Conservation (phyloP, 805 yeast species). For the Myxozyma sirexii region DNA sequence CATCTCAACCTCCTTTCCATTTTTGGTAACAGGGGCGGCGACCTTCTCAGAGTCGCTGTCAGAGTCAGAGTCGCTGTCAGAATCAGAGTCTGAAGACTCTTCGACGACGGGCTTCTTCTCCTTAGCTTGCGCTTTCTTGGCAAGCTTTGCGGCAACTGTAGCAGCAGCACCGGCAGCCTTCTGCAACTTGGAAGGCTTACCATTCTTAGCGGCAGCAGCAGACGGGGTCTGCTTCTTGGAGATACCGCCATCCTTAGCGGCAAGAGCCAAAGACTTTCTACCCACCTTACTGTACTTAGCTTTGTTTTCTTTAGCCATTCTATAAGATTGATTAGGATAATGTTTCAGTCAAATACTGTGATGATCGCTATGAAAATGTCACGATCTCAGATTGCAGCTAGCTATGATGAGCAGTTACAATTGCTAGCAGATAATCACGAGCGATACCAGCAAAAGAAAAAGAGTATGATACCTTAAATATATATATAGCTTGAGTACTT, state of each 20-base stretch:
- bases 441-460: too few species aligned
- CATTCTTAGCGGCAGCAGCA: constrained; percentile 38
- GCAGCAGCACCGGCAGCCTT: constrained; percentile 36
- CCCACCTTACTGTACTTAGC: background rate
- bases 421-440: too few species aligned
- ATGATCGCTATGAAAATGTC: background rate
- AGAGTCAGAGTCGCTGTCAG: constrained; percentile 38
- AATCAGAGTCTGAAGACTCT: constrained; percentile 36
- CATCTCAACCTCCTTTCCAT: constrained; percentile 19
- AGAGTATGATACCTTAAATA: background rate
- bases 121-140: constrained; percentile 40
- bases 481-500: constrained; percentile 29
- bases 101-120: constrained; percentile 1
- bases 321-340: background rate
- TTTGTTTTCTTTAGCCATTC: constrained; percentile 28
- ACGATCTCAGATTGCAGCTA: background rate
- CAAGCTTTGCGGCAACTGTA: constrained; percentile 42
- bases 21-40: constrained; percentile 36
- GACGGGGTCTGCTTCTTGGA: constrained; percentile 42
- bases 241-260: constrained; percentile 34
- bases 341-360: background rate
- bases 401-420: too few species aligned
- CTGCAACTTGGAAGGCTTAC: constrained; percentile 21
- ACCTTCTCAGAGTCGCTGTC: constrained; percentile 38
- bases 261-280: constrained; percentile 26